These are phyloP conservation scores for Tolypocladium tundrense DNA, from an alignment of 2,329 filamentous ascomycete genomes.

Conservation along the genomic window DNA sequence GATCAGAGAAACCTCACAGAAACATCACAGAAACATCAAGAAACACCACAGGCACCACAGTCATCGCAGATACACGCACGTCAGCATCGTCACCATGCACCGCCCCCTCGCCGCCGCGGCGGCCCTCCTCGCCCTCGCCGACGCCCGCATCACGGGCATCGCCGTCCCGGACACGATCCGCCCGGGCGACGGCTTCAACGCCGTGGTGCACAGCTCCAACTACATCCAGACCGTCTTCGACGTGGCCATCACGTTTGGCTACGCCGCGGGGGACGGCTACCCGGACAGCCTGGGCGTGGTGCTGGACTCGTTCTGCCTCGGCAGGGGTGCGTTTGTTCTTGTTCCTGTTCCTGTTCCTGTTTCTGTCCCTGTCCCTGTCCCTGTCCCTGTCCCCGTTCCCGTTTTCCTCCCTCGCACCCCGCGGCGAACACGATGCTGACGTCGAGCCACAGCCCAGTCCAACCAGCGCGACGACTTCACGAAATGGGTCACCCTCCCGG, in stretches of 20 bases:
- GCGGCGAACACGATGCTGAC: too few species aligned
- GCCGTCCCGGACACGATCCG: conserved; percentile 28
- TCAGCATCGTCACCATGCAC: conserved; percentile 7
- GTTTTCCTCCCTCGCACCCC: too few species aligned
- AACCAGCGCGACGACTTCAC: conserved; percentile 15
- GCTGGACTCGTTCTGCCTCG: conserved; percentile 22
- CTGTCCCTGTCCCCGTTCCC: too few species aligned
- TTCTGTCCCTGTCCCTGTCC: too few species aligned
- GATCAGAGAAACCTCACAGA: too few species aligned
- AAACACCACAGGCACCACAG: too few species aligned
- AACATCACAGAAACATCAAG: too few species aligned
- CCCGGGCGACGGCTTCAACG: conserved; percentile 24
- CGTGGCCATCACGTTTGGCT: conserved; percentile 33
- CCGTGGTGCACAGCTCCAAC: conserved; percentile 27
- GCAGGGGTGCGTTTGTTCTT: conserved; percentile 11
- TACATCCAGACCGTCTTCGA: conserved; percentile 35
- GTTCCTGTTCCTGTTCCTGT: too few species aligned
- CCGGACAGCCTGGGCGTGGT: conserved; percentile 18
- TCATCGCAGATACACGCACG: too few species aligned
- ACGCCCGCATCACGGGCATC: conserved; percentile 32
- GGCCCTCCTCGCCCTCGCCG: conserved; percentile 13
- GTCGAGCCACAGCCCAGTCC: conserved; percentile 8
- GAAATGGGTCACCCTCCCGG: conserved; percentile 15
- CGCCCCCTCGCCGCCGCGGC: conserved; percentile 11
- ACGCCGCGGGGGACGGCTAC: conserved; percentile 13